Evolutionary conservation across 2,329 filamentous ascomycete genomes (phyloP).

Genomic region (Bipolaris zeicola): DNA sequence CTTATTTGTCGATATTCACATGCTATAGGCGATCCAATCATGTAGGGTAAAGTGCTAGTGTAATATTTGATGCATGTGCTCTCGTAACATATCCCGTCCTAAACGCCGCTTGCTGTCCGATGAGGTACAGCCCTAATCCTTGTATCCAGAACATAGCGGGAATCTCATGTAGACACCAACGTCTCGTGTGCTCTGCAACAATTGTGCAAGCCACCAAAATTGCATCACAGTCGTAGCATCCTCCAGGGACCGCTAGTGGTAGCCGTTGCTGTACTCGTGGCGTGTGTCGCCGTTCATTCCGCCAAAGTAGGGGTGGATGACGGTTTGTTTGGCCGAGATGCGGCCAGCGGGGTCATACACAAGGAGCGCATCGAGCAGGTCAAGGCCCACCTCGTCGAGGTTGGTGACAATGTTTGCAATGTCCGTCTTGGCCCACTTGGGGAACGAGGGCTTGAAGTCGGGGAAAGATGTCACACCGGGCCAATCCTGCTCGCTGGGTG

Average conservation of each 20-base stretch:
- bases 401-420: slow-evolving; percentile 69
- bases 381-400: slow-evolving; percentile 73
- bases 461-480: slow-evolving; percentile 93
- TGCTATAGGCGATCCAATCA: background rate
- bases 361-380: slow-evolving; percentile 72
- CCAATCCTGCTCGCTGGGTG: slow-evolving; percentile 81
- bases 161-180: slow-evolving; percentile 18
- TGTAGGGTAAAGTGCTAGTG: background rate
- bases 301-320: slow-evolving; percentile 81
- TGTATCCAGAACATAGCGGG: slow-evolving; percentile 28
- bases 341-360: slow-evolving; percentile 86
- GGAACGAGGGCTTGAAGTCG: slow-evolving; percentile 90
- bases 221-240: slow-evolving; percentile 41
- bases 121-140: slow-evolving; percentile 22
- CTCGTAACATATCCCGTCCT: slow-evolving; percentile 20
- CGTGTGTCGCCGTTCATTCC: slow-evolving; percentile 49
- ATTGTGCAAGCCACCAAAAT: slow-evolving; percentile 27
- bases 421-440: slow-evolving; percentile 81
- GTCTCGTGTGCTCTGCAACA: slow-evolving; percentile 16
- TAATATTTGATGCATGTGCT: slow-evolving; percentile 9
- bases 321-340: slow-evolving; percentile 87
- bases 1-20: background rate
- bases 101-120: slow-evolving; percentile 31
- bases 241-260: slow-evolving; percentile 31
- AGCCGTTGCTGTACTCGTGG: slow-evolving; percentile 49